These are phyloP conservation scores for Dissophora globulifera DNA, from an alignment of 192 early-diverging fungal species.

Conservation along the genomic window DNA sequence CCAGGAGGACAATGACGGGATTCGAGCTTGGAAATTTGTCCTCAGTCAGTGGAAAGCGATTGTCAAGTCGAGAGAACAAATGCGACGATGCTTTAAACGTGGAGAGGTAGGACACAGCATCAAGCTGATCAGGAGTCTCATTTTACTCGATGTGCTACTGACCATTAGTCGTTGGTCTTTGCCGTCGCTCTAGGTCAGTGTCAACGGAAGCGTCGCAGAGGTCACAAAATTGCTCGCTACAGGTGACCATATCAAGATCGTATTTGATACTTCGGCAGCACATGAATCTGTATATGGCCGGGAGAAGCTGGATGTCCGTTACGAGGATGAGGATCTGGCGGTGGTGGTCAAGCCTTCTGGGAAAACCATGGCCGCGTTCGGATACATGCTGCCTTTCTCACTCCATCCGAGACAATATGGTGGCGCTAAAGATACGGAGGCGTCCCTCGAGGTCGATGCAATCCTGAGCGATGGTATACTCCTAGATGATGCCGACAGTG, in stretches of 20 bases:
- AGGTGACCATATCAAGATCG: constrained; percentile 61
- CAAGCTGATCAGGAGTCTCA: background rate
- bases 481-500: background rate
- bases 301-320: constrained; percentile 58
- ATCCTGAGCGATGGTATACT: too few relatives aligned
- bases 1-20: constrained; percentile 29
- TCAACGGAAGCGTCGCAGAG: constrained; percentile 62
- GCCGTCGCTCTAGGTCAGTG: constrained; percentile 53
- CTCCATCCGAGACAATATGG: constrained; percentile 10
- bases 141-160: background rate
- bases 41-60: constrained; percentile 37
- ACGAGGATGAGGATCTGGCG: constrained; percentile 64
- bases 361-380: constrained; percentile 39
- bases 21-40: constrained; percentile 44
- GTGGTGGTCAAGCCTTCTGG: constrained; percentile 71
- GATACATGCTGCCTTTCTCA: constrained; percentile 44
- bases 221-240: constrained; percentile 59
- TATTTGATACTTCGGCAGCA: constrained; percentile 54
- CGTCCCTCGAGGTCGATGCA: too few relatives aligned
- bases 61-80: constrained; percentile 49
- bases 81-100: constrained; percentile 47
- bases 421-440: constrained; percentile 10
- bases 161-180: background rate
- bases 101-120: too few relatives aligned
- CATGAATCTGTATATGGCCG: constrained; percentile 55